Base-by-base conservation (phyloP, 75 land plant species). In the Cryptomeria japonica region DNA sequence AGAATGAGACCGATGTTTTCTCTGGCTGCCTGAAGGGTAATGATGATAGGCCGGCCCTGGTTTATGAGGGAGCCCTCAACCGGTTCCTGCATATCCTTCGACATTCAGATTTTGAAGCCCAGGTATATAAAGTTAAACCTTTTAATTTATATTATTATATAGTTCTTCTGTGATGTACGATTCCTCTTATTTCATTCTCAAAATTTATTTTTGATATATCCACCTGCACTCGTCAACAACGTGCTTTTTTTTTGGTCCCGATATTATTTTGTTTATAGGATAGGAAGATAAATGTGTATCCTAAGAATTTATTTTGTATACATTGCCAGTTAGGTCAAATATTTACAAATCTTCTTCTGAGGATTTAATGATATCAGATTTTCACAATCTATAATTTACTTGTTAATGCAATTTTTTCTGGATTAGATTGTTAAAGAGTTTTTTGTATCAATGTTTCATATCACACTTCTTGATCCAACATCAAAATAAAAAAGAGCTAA, bases 1-100 rank as follows among this genome's bases (percentile, higher is more conserved):
- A 79, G 25, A 79, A 39, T 41, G 82, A 46, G 15, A 82, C n/a
- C 3, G 47, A 15, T 22, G 49, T 42, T 28, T 80, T 82, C 84
- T 82, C 46, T 46, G 84, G 3, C 42, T 82, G 32, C 84, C 84
- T 82, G 1, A 41, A 82, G 84, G 84, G 84, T 2, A n/a, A 82
- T 82, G 84, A 82, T 82, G 84, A 31, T 46, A 9, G n/a, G 42
- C 53, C 84, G 11, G 51, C 84, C 47, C 51, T 82, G 3, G 84
- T 82, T 46, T n/a, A 82, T n/a, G 25, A 44, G 32, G 84, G 84
- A 46, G 51, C 34, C n/a, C 32, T 82, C 15, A 82, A 46, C 5
- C 14, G 25, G 14, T 82, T 82, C 49, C 32, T 44, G 14, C 84
- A n/a, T 46, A 82, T 82, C 47, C 14, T 82, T 34, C 25, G 34